A percentile compares a stretch with the other conserved stretches of the same genome.
Conservation (phyloP, 352 stramenopile genomes). For the Globisporangium cederbergense region DNA sequence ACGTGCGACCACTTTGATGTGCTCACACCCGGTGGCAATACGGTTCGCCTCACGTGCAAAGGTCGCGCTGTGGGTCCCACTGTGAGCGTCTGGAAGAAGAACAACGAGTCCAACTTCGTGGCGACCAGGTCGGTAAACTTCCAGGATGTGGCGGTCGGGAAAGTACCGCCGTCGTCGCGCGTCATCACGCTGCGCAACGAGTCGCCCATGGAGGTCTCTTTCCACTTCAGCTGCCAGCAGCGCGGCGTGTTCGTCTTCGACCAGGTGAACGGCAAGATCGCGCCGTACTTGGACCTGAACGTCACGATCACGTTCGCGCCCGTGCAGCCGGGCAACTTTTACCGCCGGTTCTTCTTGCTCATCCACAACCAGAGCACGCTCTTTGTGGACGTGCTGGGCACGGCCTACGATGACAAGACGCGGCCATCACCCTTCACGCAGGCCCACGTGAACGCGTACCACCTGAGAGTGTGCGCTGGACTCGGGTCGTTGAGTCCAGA, state of each 20-base stretch:
- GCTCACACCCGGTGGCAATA: conserved; percentile 85
- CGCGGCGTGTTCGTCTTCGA: conserved; percentile 87
- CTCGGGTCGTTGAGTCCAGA: conserved; percentile 76
- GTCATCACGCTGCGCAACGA: conserved; percentile 86
- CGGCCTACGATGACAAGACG: conserved; percentile 85
- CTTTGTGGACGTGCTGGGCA: conserved; percentile 89
- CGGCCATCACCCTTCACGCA: conserved; percentile 90
- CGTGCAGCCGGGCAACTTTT: conserved; percentile 86
- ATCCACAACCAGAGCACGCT: conserved; percentile 82
- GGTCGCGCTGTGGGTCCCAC: conserved; percentile 52
- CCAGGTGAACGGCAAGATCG: conserved; percentile 69
- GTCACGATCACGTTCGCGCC: conserved; percentile 86
- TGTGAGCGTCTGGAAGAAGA: conserved; percentile 84
- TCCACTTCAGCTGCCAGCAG: conserved; percentile 74
- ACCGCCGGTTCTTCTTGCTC: conserved; percentile 84
- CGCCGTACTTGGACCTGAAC: conserved; percentile 68
- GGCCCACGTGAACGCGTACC: conserved; percentile 88
- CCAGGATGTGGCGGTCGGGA: conserved; percentile 74
- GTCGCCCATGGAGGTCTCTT: conserved; percentile 63
- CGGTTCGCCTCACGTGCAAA: conserved; percentile 70
- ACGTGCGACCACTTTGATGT: conserved; percentile 91
- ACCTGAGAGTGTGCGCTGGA: conserved; percentile 42
- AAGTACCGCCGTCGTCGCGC: conserved; percentile 30
- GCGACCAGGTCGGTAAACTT: conserved; percentile 86
- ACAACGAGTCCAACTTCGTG: conserved; percentile 66